Conservation (phyloP, 1,284 basidiomycete species). For the Hemileia vastatrix region DNA sequence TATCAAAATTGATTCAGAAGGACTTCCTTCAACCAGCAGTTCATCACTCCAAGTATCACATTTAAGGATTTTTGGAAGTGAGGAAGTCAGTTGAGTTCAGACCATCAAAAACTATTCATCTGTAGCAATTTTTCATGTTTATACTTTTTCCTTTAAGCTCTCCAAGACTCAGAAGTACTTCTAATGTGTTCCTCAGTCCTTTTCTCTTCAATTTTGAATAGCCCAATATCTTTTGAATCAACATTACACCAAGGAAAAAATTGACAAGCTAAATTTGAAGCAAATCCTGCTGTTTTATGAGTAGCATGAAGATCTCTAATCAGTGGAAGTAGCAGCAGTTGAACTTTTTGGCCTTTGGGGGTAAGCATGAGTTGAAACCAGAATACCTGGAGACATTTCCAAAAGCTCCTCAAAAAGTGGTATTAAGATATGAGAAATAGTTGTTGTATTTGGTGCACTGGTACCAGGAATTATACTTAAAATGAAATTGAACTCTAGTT, state of each 20-base stretch:
- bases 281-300: background rate
- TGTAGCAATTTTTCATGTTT: background rate
- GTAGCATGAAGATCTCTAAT: background rate
- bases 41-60: background rate
- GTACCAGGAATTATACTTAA: background rate
- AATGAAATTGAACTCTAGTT: background rate
- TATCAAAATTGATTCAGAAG: background rate
- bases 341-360: background rate
- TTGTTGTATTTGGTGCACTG: background rate
- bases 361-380: background rate
- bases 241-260: background rate
- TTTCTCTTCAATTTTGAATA: background rate
- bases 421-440: background rate
- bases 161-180: background rate
- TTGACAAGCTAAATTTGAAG: background rate
- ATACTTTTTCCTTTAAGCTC: background rate
- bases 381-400: background rate
- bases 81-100: background rate
- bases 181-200: background rate
- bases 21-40: background rate
- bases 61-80: background rate
- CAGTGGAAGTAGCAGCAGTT: background rate
- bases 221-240: background rate
- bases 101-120: background rate
- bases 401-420: background rate